These are phyloP conservation scores for Cryptosporidium ryanae DNA, from an alignment of 169 alveolate genomes.

Conservation along the genomic window DNA sequence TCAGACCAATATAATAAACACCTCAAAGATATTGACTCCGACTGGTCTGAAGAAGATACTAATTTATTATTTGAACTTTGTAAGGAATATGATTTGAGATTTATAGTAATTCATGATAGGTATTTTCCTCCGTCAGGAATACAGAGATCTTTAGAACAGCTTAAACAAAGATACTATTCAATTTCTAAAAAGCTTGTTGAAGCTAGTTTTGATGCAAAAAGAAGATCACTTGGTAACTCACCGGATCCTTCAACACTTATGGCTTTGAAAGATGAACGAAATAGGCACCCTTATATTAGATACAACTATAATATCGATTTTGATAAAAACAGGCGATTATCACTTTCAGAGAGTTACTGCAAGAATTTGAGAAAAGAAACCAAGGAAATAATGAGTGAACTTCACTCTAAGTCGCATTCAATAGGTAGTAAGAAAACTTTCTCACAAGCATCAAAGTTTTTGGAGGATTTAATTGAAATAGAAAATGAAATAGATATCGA, in stretches of 20 bases:
- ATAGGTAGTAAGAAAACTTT: slow-evolving; percentile 6
- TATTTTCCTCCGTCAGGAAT: slow-evolving; percentile 78
- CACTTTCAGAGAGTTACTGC: slow-evolving; percentile 10
- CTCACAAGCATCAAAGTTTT: background rate
- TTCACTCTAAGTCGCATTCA: slow-evolving; percentile 10
- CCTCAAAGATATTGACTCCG: slow-evolving; percentile 56
- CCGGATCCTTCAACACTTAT: slow-evolving; percentile 81
- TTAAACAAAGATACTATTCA: slow-evolving; percentile 85
- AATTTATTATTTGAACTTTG: slow-evolving; percentile 85
- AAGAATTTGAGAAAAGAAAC: slow-evolving; percentile 14
- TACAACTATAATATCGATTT: slow-evolving; percentile 84
- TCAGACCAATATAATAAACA: slow-evolving; percentile 63
- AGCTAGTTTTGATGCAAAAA: slow-evolving; percentile 82
- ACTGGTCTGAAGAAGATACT: slow-evolving; percentile 88
- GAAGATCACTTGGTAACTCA: slow-evolving; percentile 83
- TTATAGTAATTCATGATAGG: slow-evolving; percentile 84
- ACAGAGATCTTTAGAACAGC: slow-evolving; percentile 82
- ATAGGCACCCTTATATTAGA: slow-evolving; percentile 85
- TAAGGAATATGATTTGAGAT: slow-evolving; percentile 85
- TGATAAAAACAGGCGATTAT: slow-evolving; percentile 83
- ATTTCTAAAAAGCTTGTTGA: slow-evolving; percentile 86
- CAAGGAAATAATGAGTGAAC: slow-evolving; percentile 27
- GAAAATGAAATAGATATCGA: slow-evolving; percentile 45
- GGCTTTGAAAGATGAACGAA: slow-evolving; percentile 83
- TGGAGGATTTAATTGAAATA: slow-evolving; percentile 35